Conservation (phyloP, 495 filamentous ascomycete species). For the Sphaerosporella brunnea region DNA sequence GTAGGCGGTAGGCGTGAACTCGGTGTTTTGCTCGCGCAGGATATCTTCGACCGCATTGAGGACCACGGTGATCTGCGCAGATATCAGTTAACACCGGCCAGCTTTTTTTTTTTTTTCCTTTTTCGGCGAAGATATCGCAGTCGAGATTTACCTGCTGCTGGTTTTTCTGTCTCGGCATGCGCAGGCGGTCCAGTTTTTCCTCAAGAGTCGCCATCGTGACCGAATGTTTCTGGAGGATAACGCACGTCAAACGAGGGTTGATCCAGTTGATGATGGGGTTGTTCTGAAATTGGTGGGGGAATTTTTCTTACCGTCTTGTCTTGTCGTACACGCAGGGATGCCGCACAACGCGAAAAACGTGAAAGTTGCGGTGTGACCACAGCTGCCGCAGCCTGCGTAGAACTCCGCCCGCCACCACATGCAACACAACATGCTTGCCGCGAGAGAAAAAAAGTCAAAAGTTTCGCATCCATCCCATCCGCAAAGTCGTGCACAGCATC, state of each 20-base stretch:
- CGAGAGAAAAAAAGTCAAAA: not conserved
- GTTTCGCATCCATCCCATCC: not conserved
- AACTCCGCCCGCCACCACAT: too few species aligned
- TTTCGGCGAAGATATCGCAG: too few species aligned
- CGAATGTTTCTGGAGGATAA: too few species aligned
- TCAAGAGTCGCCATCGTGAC: conserved; percentile 37
- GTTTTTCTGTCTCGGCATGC: conserved; percentile 88
- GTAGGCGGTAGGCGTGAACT: conserved; percentile 72
- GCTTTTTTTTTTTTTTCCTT: too few species aligned
- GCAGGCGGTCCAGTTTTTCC: conserved; percentile 89
- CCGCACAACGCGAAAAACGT: not conserved
- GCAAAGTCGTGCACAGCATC: not conserved
- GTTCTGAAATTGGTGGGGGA: not conserved
- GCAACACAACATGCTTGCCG: not conserved
- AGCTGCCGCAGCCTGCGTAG: not conserved
- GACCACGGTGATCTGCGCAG: conserved; percentile 61
- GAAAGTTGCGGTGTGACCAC: not conserved
- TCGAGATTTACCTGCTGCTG: conserved; percentile 87
- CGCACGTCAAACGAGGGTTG: not conserved
- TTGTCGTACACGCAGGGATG: not conserved
- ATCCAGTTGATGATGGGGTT: not conserved
- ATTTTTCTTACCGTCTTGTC: not conserved
- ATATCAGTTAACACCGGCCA: too few species aligned
- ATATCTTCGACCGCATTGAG: conserved; percentile 84
- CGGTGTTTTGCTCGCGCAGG: conserved; percentile 65